Conservation (phyloP, 306 rosid species). For the Citrullus mucosospermus region DNA sequence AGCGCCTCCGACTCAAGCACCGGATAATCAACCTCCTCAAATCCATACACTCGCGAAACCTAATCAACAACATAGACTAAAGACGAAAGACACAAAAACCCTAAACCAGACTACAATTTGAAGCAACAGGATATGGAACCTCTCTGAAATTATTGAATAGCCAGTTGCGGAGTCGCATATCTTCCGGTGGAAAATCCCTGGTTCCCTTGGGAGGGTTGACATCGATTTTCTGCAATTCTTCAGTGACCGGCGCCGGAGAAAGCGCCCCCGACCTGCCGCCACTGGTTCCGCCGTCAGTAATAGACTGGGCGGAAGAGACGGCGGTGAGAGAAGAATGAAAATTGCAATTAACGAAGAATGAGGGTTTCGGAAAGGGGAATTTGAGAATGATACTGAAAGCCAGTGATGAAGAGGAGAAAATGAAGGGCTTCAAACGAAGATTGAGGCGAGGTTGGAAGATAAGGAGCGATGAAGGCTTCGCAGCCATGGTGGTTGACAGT, state of each 20-base stretch:
- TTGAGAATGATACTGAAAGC: slow-evolving; percentile 15
- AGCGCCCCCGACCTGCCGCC: slow-evolving; percentile 59
- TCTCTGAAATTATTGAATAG: slow-evolving; percentile 75
- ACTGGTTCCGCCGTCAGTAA: slow-evolving; percentile 17
- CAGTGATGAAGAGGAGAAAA: slow-evolving; percentile 27
- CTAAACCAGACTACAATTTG: neutral
- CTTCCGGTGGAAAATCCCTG: slow-evolving; percentile 83
- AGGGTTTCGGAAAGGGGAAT: slow-evolving; percentile 14
- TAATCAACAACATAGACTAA: neutral
- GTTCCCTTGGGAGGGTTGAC: slow-evolving; percentile 92
- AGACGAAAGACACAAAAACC: neutral
- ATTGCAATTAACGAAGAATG: slow-evolving; percentile 5
- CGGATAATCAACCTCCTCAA: slow-evolving; percentile 90
- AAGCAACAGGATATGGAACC: slow-evolving; percentile 17
- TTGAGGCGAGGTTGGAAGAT: slow-evolving; percentile 39
- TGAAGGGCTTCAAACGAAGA: slow-evolving; percentile 30
- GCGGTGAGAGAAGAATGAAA: slow-evolving; percentile 26
- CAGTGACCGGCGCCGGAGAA: slow-evolving; percentile 32
- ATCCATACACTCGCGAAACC: slow-evolving; percentile 69
- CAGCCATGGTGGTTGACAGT: slow-evolving; percentile 27
- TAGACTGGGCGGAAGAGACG: slow-evolving; percentile 27
- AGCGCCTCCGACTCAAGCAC: slow-evolving; percentile 87
- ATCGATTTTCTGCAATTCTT: slow-evolving; percentile 51
- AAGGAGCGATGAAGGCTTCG: slow-evolving; percentile 32
- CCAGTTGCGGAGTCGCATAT: slow-evolving; percentile 78